Evolutionary conservation across 1,284 basidiomycete species (phyloP), one percentile per base, ranked within the genome.

Genomic region (Ustilago loliicola): DNA sequence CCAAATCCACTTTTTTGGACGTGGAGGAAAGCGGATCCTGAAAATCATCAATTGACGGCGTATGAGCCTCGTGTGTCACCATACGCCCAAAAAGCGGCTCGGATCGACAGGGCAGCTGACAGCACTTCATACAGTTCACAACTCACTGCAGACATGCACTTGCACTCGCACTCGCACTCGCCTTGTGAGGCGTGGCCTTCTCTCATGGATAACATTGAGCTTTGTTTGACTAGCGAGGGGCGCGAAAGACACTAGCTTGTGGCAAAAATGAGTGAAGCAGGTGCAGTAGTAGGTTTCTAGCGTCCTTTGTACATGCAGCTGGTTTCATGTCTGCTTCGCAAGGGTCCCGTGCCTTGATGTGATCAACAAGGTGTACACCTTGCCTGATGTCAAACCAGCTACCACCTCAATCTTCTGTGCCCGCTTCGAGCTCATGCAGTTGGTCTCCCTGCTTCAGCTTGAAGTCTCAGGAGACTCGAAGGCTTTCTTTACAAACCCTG

Each of bases 1-100:
- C 48, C 45, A 48, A 48, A 48, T 48, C n/a, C 45, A 48, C 45
- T 48, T 48, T 48, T 52, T 32, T 52, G 50, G 50, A 29, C 27
- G 50, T 32, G 50, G 29, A 17, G 50, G 50, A 48, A 48, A 48
- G 45, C 45, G 45, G 45, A 25, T 8, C 10, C 15, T 52, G 50
- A 52, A 52, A 52, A 52, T 48, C 27, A 52, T 29, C 4, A 52
- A 52, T 30, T 52, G 30, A 30, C 38, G 34, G 34, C 34, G 17
- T 17, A 52, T 19, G 13, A 29, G 5, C 32, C 32, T 34, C 5
- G 32, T 7, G 32, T 34, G 32, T 34, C 32, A 34, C 32, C 32
- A 34, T n/a, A 48, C 23, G 1, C 45, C 45, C 45, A 48, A 8
- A 23, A 25, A 48, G 23, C n/a, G 45, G 9, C 6, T 48, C 45